Percentiles rank a stretch among this genome's conserved stretches.
Conservation (phyloP, 495 filamentous ascomycete genomes). For the Lasiosphaeria miniovina region DNA sequence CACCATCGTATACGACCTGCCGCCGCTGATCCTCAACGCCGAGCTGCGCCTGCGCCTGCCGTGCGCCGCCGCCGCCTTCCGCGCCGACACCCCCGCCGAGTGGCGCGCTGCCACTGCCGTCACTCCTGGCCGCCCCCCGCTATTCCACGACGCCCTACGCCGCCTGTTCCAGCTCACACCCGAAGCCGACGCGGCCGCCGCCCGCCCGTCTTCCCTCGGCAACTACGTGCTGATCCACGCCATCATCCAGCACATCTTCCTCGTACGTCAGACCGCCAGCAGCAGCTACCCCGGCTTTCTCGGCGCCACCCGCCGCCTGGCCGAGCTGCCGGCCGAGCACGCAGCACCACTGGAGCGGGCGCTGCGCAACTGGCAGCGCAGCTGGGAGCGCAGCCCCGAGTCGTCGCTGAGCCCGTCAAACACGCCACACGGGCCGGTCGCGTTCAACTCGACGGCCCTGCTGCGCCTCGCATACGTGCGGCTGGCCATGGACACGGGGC, state of each 20-base stretch:
- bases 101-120: constrained; percentile 33
- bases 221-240: constrained; percentile 56
- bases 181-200: neutral
- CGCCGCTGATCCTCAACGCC: constrained; percentile 49
- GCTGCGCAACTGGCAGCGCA: constrained; percentile 6
- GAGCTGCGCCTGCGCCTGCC: constrained; percentile 52
- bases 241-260: constrained; percentile 31
- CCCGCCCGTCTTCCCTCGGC: constrained; percentile 41
- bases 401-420: constrained; percentile 3
- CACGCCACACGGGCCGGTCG: neutral
- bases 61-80: constrained; percentile 51
- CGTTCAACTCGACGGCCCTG: constrained; percentile 12
- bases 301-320: neutral
- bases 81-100: constrained; percentile 43
- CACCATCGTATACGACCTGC: constrained; percentile 54
- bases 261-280: constrained; percentile 4
- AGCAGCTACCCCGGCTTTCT: neutral
- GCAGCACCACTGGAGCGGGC: constrained; percentile 1
- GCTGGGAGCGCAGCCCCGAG: constrained; percentile 6
- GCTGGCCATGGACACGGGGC: constrained; percentile 2
- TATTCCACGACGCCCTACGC: constrained; percentile 7
- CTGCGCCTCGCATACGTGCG: constrained; percentile 7
- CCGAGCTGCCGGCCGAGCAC: neutral
- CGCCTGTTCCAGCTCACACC: neutral
- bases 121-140: neutral